Evolutionary conservation across 2,329 filamentous ascomycete species (phyloP), one percentile per base, ranked within the genome.

Genomic region (Leptosphaerulina australis): DNA sequence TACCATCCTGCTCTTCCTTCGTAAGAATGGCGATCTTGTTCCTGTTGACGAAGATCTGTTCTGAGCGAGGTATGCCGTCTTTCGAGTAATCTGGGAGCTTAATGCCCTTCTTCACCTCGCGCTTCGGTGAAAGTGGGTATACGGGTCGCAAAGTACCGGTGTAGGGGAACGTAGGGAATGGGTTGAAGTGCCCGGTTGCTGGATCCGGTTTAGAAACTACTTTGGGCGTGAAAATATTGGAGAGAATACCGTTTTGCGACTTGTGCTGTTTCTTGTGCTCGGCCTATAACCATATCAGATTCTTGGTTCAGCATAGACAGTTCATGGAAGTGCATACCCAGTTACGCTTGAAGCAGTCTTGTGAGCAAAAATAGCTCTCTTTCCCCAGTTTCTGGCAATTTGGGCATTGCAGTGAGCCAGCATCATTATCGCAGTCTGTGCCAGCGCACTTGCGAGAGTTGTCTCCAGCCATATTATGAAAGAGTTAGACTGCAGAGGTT

Each of bases 331-430:
- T 60, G 63, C 62, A 65, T 85, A 97, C 94, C 94, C 94, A 99
- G 80, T 91, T 99, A 75, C 86, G 88, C 82, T 97, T 97, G 79
- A 99, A 99, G 80, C 94, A 99, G 65, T 97, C 94, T 75, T 99
- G 94, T 21, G 91, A 91, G 79, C 94, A 99, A 78, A 97, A 99
- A 77, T 86, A 97, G 78, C 91, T 96, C 68, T 94, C 90, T 70
- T 92, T 87, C 44, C 88, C 90, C 34, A 92, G 79, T 77, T 96
- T 97, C 67, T 97, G 81, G 73, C 94, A 99, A 39, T 90, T 97
- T 45, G 94, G 94, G 75, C 94, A 99, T 74, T 97, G 92, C 36
- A 99, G 79, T 44, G 86, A 81, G 53, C 90, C 87, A 49, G 92
- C 92, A 58, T 93, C 87, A 58, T 97, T 96, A 30, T 83, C 80